Conservation (phyloP, 306 rosid genomes). For the Bauhinia variegata region DNA sequence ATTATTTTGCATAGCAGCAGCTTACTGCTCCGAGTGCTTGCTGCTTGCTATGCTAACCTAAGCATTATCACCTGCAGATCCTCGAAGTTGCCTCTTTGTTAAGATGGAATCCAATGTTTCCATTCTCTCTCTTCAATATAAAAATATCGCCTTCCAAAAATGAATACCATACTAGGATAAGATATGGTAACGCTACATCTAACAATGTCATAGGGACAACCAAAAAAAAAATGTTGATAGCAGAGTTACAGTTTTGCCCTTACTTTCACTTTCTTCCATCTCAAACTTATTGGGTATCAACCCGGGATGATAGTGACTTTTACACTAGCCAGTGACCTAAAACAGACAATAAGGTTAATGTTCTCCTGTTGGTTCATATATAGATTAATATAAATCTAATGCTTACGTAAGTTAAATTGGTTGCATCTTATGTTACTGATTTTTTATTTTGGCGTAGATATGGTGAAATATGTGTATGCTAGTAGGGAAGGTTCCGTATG, state of each 20-base stretch:
- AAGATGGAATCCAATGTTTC: slow-evolving; percentile 52
- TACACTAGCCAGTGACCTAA: slow-evolving; percentile 42
- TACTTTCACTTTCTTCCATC: background rate
- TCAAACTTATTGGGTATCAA: slow-evolving; percentile 28
- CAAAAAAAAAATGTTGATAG: background rate
- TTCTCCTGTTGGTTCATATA: slow-evolving; percentile 32
- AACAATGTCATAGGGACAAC: background rate
- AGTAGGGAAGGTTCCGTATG: slow-evolving; percentile 35
- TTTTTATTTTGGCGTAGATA: background rate
- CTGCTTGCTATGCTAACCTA: no score
- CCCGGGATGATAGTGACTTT: slow-evolving; percentile 41
- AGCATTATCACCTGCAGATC: slow-evolving; percentile 41
- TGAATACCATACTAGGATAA: background rate
- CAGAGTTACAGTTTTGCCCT: background rate
- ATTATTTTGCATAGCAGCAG: slow-evolving; percentile 37
- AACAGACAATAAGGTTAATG: slow-evolving; percentile 1
- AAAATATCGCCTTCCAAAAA: background rate
- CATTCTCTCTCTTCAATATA: slow-evolving; percentile 10
- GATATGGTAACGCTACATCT: background rate
- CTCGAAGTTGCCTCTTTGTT: slow-evolving; percentile 59
- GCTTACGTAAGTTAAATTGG: background rate
- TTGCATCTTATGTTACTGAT: background rate
- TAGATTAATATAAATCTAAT: slow-evolving; percentile 30
- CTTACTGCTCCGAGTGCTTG: slow-evolving; percentile 30
- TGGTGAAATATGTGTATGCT: background rate